Conservation (phyloP, 1,139 yeast genomes). For the Candida smagusa region DNA sequence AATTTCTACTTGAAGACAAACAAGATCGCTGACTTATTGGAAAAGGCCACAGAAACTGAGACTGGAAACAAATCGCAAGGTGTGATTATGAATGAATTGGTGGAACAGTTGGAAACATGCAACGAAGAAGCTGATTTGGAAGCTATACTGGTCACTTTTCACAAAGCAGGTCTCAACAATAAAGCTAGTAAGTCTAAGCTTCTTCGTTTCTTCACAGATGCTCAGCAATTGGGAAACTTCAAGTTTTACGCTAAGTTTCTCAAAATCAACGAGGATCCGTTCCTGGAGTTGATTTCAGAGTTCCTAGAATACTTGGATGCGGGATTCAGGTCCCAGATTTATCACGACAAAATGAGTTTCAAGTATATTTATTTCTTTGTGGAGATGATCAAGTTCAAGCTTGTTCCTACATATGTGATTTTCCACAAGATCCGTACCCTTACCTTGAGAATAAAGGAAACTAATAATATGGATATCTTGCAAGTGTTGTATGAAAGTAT, state of each 20-base stretch:
- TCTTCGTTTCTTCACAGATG: conserved; percentile 50
- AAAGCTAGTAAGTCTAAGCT: conserved; percentile 71
- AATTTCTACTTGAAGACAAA: conserved; percentile 54
- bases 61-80: conserved; percentile 27
- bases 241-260: conserved; percentile 64
- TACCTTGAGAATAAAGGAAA: conserved; percentile 48
- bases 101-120: conserved; percentile 43
- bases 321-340: conserved; percentile 59
- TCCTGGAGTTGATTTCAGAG: conserved; percentile 55
- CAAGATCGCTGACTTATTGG: conserved; percentile 24
- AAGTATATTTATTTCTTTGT: conserved; percentile 61
- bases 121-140: conserved; percentile 50
- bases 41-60: conserved; percentile 9
- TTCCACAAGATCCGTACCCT: conserved; percentile 68
- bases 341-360: conserved; percentile 49
- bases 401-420: conserved; percentile 67
- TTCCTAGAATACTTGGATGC: conserved; percentile 55
- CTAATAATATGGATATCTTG: conserved; percentile 63
- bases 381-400: conserved; percentile 73
- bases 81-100: conserved; percentile 43
- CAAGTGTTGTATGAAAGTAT: conserved; percentile 62
- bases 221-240: conserved; percentile 43
- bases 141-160: conserved; percentile 52
- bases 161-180: conserved; percentile 53
- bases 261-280: conserved; percentile 50